phyloP scores from a whole-genome alignment of 1,284 basidiomycete species.

The Vanrija sp. region DNA sequence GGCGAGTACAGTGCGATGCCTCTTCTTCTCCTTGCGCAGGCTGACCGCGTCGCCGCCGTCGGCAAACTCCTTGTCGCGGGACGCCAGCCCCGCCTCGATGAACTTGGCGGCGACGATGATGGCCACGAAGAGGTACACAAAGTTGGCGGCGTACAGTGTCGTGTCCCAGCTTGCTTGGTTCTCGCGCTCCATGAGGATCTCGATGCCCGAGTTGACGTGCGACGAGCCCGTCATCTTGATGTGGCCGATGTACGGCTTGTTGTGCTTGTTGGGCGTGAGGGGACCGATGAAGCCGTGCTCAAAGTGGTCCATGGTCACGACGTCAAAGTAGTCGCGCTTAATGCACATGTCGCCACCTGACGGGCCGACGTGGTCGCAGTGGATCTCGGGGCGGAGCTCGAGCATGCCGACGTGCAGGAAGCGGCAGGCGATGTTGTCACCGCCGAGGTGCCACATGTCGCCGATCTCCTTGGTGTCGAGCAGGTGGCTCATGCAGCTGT shows the following conservation, averaged over 20 bases:
- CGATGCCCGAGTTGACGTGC: neutral
- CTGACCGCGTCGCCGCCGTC: neutral
- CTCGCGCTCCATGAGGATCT: neutral
- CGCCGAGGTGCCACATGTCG: neutral
- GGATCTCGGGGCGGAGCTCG: neutral
- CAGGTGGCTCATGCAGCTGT: neutral
- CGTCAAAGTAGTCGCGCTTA: neutral
- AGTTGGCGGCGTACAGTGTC: neutral
- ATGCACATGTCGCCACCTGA: slow-evolving; percentile 4
- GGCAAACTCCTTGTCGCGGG: no score
- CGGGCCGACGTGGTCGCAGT: slow-evolving; percentile 1
- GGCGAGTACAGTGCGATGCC: no score
- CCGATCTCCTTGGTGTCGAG: neutral
- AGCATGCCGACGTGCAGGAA: slow-evolving; percentile 1
- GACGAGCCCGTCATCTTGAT: neutral
- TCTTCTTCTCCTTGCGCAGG: no score
- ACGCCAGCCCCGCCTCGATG: no score
- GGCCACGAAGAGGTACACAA: neutral
- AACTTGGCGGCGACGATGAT: neutral
- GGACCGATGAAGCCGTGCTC: neutral
- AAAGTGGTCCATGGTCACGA: neutral
- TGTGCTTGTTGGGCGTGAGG: neutral
- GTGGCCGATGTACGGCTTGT: neutral
- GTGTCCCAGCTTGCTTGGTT: neutral
- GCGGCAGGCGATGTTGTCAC: neutral